phyloP scores from a whole-genome alignment of 2,329 filamentous ascomycete genomes.

The Claviceps monticola region DNA sequence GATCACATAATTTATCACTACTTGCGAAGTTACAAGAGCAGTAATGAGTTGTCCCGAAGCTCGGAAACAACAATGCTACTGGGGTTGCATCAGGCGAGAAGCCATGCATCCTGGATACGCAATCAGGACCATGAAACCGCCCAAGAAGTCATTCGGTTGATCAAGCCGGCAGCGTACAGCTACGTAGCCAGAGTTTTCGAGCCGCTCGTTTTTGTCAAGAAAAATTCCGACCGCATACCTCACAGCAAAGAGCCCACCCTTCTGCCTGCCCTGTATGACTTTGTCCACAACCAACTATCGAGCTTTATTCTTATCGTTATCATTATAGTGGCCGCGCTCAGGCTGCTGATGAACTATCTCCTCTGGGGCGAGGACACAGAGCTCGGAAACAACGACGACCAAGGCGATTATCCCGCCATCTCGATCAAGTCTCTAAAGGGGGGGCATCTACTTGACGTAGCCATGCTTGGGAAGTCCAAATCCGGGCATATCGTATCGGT shows the following conservation, averaged over 20 bases:
- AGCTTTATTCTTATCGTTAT: conserved; percentile 51
- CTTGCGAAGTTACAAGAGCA: conserved; percentile 11
- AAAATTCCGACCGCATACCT: conserved; percentile 51
- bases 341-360: conserved; percentile 60
- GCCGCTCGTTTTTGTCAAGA: conserved; percentile 58
- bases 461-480: conserved; percentile 46
- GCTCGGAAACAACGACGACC: conserved; percentile 30
- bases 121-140: conserved; percentile 70
- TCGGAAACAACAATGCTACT: conserved; percentile 31
- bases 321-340: conserved; percentile 48
- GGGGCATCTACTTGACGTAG: conserved; percentile 57
- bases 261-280: conserved; percentile 42
- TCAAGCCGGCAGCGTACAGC: conserved; percentile 57
- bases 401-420: conserved; percentile 34
- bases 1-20: conserved; percentile 26
- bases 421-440: conserved; percentile 45
- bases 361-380: conserved; percentile 48
- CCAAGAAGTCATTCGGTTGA: conserved; percentile 59
- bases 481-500: conserved; percentile 55
- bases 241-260: conserved; percentile 24
- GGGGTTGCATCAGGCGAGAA: conserved; percentile 58
- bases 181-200: conserved; percentile 64
- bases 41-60: conserved; percentile 13
- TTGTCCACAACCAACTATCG: conserved; percentile 43
- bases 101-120: conserved; percentile 62